Percentiles rank a stretch among this genome's conserved stretches.
phyloP scores from a whole-genome alignment of 2,329 filamentous ascomycete genomes.

The Macrophomina pseudophaseolina region DNA sequence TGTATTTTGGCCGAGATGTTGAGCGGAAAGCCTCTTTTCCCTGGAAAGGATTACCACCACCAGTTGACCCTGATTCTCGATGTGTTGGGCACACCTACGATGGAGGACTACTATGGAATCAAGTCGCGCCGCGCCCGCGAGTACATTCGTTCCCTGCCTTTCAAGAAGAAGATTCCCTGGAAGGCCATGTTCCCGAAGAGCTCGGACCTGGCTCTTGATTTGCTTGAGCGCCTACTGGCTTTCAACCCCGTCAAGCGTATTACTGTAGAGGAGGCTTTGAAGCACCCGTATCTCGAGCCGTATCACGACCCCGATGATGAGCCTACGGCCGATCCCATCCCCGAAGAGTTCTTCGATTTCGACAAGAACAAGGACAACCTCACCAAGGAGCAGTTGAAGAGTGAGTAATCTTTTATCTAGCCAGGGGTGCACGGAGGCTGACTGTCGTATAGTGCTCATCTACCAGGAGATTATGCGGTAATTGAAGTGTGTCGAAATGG shows the following conservation, averaged over 20 bases:
- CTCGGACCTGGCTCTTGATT: slow-evolving; percentile 92
- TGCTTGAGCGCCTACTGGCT: slow-evolving; percentile 92
- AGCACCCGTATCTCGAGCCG: slow-evolving; percentile 96
- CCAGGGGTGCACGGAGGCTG: slow-evolving; percentile 28
- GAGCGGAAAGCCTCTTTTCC: slow-evolving; percentile 96
- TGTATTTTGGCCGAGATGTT: slow-evolving; percentile 99
- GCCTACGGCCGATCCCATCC: slow-evolving; percentile 93
- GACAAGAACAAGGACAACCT: slow-evolving; percentile 99
- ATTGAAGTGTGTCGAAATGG: slow-evolving; percentile 30
- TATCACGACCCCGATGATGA: slow-evolving; percentile 99
- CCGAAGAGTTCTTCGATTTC: slow-evolving; percentile 99
- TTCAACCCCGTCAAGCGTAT: slow-evolving; percentile 99
- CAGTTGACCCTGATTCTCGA: slow-evolving; percentile 96
- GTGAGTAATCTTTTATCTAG: slow-evolving; percentile 52
- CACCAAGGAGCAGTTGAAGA: slow-evolving; percentile 97
- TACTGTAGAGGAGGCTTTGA: slow-evolving; percentile 94
- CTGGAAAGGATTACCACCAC: slow-evolving; percentile 98
- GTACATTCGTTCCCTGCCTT: slow-evolving; percentile 96
- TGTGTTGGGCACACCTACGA: slow-evolving; percentile 95
- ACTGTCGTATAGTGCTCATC: slow-evolving; percentile 68
- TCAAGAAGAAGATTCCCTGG: slow-evolving; percentile 99
- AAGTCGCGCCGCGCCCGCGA: slow-evolving; percentile 96
- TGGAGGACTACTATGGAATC: slow-evolving; percentile 99
- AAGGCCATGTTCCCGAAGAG: slow-evolving; percentile 97
- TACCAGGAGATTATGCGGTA: slow-evolving; percentile 94